Evolutionary conservation across 2,329 filamentous ascomycete species (phyloP).

Genomic region (Fusarium torulosum): DNA sequence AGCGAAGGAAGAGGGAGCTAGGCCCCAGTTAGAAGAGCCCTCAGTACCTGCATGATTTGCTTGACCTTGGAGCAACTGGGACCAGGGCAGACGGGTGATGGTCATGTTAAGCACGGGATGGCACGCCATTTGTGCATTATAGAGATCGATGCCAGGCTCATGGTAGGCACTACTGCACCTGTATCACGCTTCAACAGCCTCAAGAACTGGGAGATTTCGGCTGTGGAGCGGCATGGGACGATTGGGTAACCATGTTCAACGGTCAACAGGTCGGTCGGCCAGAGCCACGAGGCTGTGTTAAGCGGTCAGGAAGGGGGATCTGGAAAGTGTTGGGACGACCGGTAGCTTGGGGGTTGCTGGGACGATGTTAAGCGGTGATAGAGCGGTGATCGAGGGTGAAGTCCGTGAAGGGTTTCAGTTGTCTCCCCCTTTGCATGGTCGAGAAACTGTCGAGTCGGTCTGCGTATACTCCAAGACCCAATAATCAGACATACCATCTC

Average conservation of each 20-base stretch:
- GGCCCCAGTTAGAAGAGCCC: conserved; percentile 13
- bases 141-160: conserved; percentile 20
- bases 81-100: conserved; percentile 39
- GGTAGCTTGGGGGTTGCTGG: conserved; percentile 7
- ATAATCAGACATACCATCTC: not conserved
- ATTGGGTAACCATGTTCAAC: not conserved
- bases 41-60: conserved; percentile 43
- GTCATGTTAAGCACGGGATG: conserved; percentile 36
- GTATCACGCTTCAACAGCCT: not conserved
- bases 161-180: not conserved
- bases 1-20: not conserved
- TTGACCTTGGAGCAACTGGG: conserved; percentile 33
- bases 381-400: not conserved
- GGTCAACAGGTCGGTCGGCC: conserved; percentile 5
- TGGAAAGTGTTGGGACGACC: conserved; percentile 2
- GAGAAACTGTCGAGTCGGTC: not conserved
- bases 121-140: conserved; percentile 43
- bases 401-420: not conserved
- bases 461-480: not conserved
- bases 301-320: conserved; percentile 27
- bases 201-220: not conserved
- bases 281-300: conserved; percentile 11
- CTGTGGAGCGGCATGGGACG: conserved; percentile 6
- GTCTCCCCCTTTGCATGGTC: not conserved
- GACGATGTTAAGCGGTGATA: conserved; percentile 9